phyloP scores from a whole-genome alignment of 331 rosid genomes.

The Rhamnella rubrinervis region DNA sequence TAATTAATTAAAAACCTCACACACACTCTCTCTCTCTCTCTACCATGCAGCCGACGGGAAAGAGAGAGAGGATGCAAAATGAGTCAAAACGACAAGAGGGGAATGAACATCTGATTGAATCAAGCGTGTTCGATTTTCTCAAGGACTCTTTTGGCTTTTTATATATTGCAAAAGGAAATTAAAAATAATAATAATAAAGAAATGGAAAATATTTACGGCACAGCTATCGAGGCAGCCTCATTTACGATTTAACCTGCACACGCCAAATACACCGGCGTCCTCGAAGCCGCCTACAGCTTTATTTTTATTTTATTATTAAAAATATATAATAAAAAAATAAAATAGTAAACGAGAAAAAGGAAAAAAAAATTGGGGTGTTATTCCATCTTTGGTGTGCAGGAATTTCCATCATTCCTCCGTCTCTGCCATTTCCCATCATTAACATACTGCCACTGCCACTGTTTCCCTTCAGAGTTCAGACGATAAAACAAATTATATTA shows the following conservation, averaged over 20 bases:
- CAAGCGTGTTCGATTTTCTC: too few species aligned
- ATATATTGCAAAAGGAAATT: too few species aligned
- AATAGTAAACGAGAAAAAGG: background rate
- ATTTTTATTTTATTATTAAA: slow-evolving; percentile 3
- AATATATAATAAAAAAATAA: background rate
- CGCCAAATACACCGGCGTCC: slow-evolving; percentile 71
- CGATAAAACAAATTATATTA: background rate
- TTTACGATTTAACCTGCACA: slow-evolving; percentile 39
- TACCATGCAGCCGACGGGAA: too few species aligned
- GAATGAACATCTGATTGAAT: too few species aligned
- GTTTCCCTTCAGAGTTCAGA: background rate
- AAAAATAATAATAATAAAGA: too few species aligned
- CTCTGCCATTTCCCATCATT: slow-evolving; percentile 59
- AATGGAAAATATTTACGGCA: background rate
- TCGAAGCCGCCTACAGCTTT: slow-evolving; percentile 39
- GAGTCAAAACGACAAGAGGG: too few species aligned
- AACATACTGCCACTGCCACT: slow-evolving; percentile 19
- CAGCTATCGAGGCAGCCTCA: slow-evolving; percentile 24
- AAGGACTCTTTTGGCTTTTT: too few species aligned
- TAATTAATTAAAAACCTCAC: too few species aligned
- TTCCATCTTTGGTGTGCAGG: slow-evolving; percentile 35
- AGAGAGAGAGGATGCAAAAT: too few species aligned
- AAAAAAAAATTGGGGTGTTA: slow-evolving; percentile 19
- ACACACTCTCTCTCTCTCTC: too few species aligned
- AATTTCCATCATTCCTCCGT: slow-evolving; percentile 56